Evolutionary conservation across 2,329 filamentous ascomycete species (phyloP), one percentile per base, ranked within the genome.

Genomic region (Penicillium sp.): DNA sequence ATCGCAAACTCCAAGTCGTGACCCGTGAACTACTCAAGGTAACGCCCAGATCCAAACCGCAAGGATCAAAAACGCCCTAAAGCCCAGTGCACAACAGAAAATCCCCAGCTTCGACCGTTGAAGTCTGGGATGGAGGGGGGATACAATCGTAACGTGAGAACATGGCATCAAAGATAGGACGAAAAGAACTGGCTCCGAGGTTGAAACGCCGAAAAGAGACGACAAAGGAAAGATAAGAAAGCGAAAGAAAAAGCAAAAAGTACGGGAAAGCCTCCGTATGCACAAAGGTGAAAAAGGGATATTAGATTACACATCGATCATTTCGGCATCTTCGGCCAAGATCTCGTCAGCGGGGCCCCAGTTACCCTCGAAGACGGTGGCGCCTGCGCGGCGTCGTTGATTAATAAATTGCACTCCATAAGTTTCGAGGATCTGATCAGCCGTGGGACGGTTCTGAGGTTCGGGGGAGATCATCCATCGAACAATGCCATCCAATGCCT

Each of bases 361-460:
- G 70, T 90, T 94, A 59, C 94, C 94, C 76, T 99, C 94, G 65
- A 89, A 99, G 49, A 99, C 86, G 0, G 91, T 97, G n/a, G 94
- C 94, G 41, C 91, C 90, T 10, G 91, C 90, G 51, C 88, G 86
- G 51, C 91, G 86, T 58, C 91, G 86, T 47, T 79, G 77, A 51
- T 86, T 83, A 30, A 95, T 88, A 89, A 94, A 99, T 57, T 81
- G 82, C 48, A 96, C 81, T 23, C 91, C 90, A 45, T 86, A 84
- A 1, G 86, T 82, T 42, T 82, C 76, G 43, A 96, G 81, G 10
- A 99, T 76, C 59, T 95, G 83, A 48, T 88, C 81, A 23, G 91
- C 83, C 1, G 81, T 83, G 4, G 93, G 94, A 49, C 94, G 88
- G 46, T 86, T 78, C 11, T 77, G 73, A 0, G 92, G 90, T 44